A percentile compares a stretch with the other conserved stretches of the same genome.
phyloP scores from a whole-genome alignment of 2,329 filamentous ascomycete genomes.

The Hypoxylon sp. region DNA sequence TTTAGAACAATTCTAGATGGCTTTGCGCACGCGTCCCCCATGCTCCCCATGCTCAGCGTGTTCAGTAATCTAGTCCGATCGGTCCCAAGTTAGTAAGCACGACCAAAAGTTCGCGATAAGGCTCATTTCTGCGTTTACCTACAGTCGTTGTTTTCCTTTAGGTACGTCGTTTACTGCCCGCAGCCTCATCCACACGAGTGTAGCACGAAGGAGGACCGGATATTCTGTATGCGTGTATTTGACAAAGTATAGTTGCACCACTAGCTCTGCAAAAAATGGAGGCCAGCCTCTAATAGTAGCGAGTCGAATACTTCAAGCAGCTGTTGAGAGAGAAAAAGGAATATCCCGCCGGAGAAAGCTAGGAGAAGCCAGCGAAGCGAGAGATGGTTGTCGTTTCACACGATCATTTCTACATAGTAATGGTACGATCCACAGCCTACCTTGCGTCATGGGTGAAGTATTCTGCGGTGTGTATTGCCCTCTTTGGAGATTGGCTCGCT shows the following conservation, averaged over 20 bases:
- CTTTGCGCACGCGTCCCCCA: constrained; percentile 22
- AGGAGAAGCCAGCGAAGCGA: constrained; percentile 4
- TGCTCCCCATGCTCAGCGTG: constrained; percentile 19
- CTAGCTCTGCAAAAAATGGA: constrained; percentile 11
- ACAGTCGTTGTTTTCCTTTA: background rate
- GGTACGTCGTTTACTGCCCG: background rate
- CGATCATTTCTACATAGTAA: constrained; percentile 15
- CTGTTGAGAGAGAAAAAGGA: constrained; percentile 1
- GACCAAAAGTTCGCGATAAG: constrained; percentile 23
- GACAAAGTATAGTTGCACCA: constrained; percentile 18
- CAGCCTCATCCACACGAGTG: constrained; percentile 12
- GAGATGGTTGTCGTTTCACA: constrained; percentile 20
- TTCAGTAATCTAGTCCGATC: constrained; percentile 11
- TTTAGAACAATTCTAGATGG: constrained; percentile 37
- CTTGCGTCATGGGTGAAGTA: constrained; percentile 21
- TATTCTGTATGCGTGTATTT: constrained; percentile 7
- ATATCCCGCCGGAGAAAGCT: constrained; percentile 1
- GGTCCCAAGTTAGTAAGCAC: constrained; percentile 16
- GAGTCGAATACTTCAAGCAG: constrained; percentile 12
- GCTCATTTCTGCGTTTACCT: background rate
- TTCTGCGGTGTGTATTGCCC: constrained; percentile 25
- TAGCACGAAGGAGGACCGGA: constrained; percentile 9
- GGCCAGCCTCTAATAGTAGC: constrained; percentile 8
- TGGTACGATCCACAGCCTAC: constrained; percentile 33
- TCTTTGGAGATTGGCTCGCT: constrained; percentile 32